These are phyloP conservation scores for Coemansia sp. DNA, from an alignment of 192 early-diverging fungal species.

Conservation along the genomic window DNA sequence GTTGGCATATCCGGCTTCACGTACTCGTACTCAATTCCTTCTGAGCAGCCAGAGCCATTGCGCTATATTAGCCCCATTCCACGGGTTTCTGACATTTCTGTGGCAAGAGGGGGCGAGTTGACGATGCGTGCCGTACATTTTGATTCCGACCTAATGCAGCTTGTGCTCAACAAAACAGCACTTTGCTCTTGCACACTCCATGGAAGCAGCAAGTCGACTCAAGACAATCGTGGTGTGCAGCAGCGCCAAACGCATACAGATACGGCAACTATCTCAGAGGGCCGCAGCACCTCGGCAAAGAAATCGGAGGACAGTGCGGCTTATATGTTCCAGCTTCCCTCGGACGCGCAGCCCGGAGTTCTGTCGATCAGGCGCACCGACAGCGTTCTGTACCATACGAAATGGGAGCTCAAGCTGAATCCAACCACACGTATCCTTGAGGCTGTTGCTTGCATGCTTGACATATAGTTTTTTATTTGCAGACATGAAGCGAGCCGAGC, in stretches of 20 bases:
- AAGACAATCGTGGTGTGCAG: not conserved
- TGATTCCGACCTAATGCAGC: slow-evolving; percentile 24
- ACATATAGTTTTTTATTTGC: slow-evolving; percentile 13
- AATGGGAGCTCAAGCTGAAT: slow-evolving; percentile 32
- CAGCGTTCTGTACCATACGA: slow-evolving; percentile 42
- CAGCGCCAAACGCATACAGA: not conserved
- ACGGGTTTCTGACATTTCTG: slow-evolving; percentile 15
- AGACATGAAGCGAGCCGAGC: not conserved
- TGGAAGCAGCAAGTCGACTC: not conserved
- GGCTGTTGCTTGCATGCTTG: slow-evolving; percentile 32
- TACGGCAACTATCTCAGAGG: not conserved
- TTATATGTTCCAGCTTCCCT: slow-evolving; percentile 18
- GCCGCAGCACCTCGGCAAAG: not conserved
- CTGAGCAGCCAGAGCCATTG: slow-evolving; percentile 10
- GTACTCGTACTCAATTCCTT: slow-evolving; percentile 35
- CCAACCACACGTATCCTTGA: slow-evolving; percentile 12
- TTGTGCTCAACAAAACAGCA: slow-evolving; percentile 21
- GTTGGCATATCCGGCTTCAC: slow-evolving; percentile 72
- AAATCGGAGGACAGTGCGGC: not conserved
- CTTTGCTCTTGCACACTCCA: slow-evolving; percentile 4
- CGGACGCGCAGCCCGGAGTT: slow-evolving; percentile 9
- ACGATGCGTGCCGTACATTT: slow-evolving; percentile 13
- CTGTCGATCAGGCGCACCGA: slow-evolving; percentile 36
- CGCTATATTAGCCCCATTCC: slow-evolving; percentile 27
- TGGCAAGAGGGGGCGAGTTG: slow-evolving; percentile 7